Conservation (phyloP, 495 filamentous ascomycete species). For the Aspergillus bertholletiae region DNA sequence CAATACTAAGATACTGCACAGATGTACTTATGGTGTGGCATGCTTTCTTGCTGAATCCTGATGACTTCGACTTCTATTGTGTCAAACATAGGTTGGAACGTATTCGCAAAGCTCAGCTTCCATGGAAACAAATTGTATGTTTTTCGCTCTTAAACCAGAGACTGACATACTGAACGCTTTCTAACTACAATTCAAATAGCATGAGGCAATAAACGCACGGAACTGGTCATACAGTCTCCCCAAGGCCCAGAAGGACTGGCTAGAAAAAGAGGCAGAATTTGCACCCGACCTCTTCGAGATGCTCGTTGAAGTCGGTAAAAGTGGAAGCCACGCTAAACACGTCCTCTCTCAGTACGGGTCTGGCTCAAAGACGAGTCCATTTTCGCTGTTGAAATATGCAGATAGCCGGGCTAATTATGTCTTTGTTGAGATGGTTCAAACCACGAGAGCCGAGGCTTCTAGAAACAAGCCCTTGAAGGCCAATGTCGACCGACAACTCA, state of each 20-base stretch:
- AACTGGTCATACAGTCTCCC: slow-evolving; percentile 13
- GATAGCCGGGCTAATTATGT: not conserved
- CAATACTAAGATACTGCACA: slow-evolving; percentile 1
- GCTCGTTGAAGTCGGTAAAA: not conserved
- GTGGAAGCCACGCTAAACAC: not conserved
- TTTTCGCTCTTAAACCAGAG: not conserved
- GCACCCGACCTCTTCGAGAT: slow-evolving; percentile 5
- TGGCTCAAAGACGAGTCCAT: not conserved
- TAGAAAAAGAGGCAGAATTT: not conserved
- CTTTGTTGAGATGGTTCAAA: not conserved
- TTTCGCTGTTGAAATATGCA: not conserved
- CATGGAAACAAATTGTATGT: slow-evolving; percentile 23
- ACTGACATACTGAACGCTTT: too few species aligned
- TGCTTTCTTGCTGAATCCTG: slow-evolving; percentile 18
- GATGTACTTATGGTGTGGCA: slow-evolving; percentile 26
- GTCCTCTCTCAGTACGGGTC: not conserved
- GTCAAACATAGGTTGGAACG: not conserved
- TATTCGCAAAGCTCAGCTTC: slow-evolving; percentile 11
- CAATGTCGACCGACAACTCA: slow-evolving; percentile 16
- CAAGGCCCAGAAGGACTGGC: not conserved
- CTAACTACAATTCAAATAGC: slow-evolving; percentile 1
- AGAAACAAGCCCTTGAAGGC: slow-evolving; percentile 3
- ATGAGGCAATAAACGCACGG: slow-evolving; percentile 5
- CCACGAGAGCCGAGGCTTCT: not conserved
- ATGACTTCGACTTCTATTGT: slow-evolving; percentile 12